phyloP scores from a whole-genome alignment of 2,329 filamentous ascomycete species.

The Aschersonia sp. region DNA sequence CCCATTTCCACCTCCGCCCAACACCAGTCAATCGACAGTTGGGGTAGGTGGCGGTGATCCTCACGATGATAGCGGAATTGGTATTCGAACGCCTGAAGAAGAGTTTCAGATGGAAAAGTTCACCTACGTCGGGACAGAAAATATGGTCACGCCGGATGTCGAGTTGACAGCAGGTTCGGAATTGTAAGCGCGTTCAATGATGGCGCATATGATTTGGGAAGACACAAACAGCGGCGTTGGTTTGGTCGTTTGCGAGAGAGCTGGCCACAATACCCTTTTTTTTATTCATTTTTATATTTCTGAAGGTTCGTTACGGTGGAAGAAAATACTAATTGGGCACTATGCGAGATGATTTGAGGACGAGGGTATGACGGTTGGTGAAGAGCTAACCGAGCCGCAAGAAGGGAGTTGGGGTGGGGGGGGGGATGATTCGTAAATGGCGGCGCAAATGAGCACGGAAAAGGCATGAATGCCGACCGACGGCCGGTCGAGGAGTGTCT shows the following conservation, averaged over 20 bases:
- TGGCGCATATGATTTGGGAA: neutral
- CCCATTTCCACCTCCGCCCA: constrained; percentile 31
- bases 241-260: constrained; percentile 3
- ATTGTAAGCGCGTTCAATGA: constrained; percentile 1
- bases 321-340: constrained; percentile 10
- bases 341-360: constrained; percentile 16
- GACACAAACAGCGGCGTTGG: constrained; percentile 6
- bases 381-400: neutral
- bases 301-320: neutral
- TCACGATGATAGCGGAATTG: constrained; percentile 64
- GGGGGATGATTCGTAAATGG: too few relatives aligned
- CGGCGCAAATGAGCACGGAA: too few relatives aligned
- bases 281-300: neutral
- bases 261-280: constrained; percentile 5
- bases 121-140: constrained; percentile 24
- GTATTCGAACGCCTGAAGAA: constrained; percentile 53
- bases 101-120: constrained; percentile 49
- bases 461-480: too few relatives aligned
- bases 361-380: constrained; percentile 15
- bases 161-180: constrained; percentile 11
- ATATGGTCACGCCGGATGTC: constrained; percentile 16
- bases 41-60: constrained; percentile 25
- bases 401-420: too few relatives aligned
- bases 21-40: constrained; percentile 25
- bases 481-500: too few relatives aligned